phyloP scores from a whole-genome alignment of 148 eudicot species.

The Drosera capensis region DNA sequence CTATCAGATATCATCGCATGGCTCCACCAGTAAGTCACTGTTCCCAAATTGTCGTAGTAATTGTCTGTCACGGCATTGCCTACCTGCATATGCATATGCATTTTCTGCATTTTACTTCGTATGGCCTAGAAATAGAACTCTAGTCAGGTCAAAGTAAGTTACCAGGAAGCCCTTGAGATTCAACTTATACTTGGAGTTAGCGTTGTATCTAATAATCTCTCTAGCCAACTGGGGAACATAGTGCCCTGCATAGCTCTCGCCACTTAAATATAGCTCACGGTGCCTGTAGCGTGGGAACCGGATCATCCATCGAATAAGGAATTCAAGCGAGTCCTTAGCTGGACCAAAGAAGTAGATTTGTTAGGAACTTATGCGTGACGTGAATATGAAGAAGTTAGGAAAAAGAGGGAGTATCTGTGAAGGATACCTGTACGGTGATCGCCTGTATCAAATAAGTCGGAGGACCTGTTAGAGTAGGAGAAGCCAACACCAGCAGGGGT shows the following conservation, averaged over 20 bases:
- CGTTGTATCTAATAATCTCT: constrained; percentile 48
- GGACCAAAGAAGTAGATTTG: constrained; percentile 1
- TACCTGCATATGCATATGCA: constrained; percentile 26
- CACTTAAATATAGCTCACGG: constrained; percentile 52
- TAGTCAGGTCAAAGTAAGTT: neutral
- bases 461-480: constrained; percentile 62
- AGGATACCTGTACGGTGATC: constrained; percentile 76
- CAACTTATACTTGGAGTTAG: constrained; percentile 29
- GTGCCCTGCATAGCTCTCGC: constrained; percentile 95
- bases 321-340: constrained; percentile 69
- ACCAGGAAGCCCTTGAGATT: constrained; percentile 91
- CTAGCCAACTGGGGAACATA: constrained; percentile 86
- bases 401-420: too few relatives aligned
- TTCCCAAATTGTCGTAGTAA: constrained; percentile 88
- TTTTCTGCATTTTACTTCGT: neutral
- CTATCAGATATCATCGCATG: constrained; percentile 92
- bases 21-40: constrained; percentile 97
- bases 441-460: constrained; percentile 65
- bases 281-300: constrained; percentile 67
- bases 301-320: constrained; percentile 62
- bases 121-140: neutral
- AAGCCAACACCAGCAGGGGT: constrained; percentile 97
- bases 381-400: too few relatives aligned
- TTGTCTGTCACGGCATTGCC: constrained; percentile 97
- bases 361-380: too few relatives aligned